Base-by-base conservation (phyloP, 371 early-diverging fungal genomes). In the Mucor mucedo region DNA sequence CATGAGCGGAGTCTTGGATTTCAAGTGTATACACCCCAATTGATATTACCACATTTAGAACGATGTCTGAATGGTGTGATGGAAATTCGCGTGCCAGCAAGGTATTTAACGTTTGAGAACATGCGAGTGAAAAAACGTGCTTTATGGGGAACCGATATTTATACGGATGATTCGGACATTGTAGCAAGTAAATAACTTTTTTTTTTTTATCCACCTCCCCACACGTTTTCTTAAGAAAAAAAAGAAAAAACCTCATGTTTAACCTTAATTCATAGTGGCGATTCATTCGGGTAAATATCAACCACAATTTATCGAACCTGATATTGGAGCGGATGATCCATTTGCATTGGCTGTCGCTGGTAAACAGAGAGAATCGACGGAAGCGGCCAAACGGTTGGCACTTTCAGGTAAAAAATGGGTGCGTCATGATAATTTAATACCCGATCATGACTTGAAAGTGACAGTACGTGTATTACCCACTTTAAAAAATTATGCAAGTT, bases 141-240 rank as follows among this genome's bases (percentile, higher is more conserved):
- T 2, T 27, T 95, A 6, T 95, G 95, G 95, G 95, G 95, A 5
- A 93, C 95, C 1, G 92, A 90, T 59, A 73, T 95, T 16, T 95
- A 95, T 66, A 89, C 92, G 0, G 95, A 95, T 62, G 95, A 95
- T 69, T 92, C 93, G 0, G 95, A 95, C 62, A 77, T 93, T 32
- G 93, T 95, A 28, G 88, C 92, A 11, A 89, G 92, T 91, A 79
- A 72, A 73, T 5, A 4, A 3, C n/a, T 8, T 4, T 47, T 47
- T 6, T 16, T 47, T 66, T 27, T 28, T 54, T 29, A 28, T 11
- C 7, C 3, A 10, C 41, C 6, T 52, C n/a, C 21, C 21, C 21
- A 0, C 21, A 21, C 21, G 21, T 21, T 21, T 21, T 21, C 21
- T 21, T 21, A 21, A 21, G 1, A 21, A n/a, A n/a, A n/a, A n/a